Conservation (phyloP, 2,329 filamentous ascomycete species). For the Paraphoma sp. region DNA sequence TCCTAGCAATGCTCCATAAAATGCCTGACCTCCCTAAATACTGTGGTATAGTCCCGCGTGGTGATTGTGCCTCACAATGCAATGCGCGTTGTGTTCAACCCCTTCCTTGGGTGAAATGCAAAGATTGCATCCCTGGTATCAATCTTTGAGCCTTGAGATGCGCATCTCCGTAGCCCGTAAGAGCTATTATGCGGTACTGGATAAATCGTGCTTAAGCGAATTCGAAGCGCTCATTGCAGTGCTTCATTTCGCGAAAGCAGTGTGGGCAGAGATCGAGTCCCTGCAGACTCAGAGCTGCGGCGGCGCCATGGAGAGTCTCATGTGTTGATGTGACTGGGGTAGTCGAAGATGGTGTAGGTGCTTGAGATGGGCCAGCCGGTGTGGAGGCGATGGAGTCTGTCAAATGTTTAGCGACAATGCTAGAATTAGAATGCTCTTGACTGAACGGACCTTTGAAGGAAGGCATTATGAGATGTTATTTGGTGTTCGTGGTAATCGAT, state of each 20-base stretch:
- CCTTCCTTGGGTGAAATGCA: too few species aligned
- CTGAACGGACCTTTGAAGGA: slow-evolving; percentile 23
- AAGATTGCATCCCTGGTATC: too few species aligned
- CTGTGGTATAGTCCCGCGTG: too few species aligned
- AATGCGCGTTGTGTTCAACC: too few species aligned
- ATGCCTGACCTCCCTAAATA: too few species aligned
- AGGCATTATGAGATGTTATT: slow-evolving; percentile 17
- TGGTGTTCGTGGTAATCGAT: neutral
- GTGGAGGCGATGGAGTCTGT: slow-evolving; percentile 34
- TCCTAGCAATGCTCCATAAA: too few species aligned
- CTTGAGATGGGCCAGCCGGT: slow-evolving; percentile 26
- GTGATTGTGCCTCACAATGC: too few species aligned
- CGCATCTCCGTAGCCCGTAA: too few species aligned
- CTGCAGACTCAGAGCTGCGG: slow-evolving; percentile 26
- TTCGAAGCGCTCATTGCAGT: slow-evolving; percentile 34
- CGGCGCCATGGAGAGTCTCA: slow-evolving; percentile 30
- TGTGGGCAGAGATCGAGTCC: slow-evolving; percentile 35
- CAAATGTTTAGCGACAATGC: neutral
- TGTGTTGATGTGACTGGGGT: slow-evolving; percentile 20
- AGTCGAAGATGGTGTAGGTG: slow-evolving; percentile 25
- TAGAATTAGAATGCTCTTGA: neutral
- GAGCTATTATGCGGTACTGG: too few species aligned
- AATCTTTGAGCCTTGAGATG: too few species aligned
- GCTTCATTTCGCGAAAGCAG: slow-evolving; percentile 34
- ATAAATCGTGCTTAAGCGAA: slow-evolving; percentile 17